Base-by-base conservation (phyloP, 139 green algal species). In the Dunaliella primolecta region DNA sequence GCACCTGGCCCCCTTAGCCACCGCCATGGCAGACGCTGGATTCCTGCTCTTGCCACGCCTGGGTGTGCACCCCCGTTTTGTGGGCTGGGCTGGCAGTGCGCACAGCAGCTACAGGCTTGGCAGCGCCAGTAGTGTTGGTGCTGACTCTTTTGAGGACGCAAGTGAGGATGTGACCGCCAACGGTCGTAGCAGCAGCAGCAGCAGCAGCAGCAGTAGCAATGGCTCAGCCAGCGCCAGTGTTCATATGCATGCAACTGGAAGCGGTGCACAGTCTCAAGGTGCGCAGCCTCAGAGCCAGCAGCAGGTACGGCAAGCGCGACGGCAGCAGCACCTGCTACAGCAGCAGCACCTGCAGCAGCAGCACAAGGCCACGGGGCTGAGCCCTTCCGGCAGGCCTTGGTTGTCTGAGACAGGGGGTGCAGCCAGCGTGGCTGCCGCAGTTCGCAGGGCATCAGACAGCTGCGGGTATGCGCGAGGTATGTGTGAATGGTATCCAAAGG, bases 21-120 rank as follows among this genome's bases (percentile, higher is more conserved):
- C 70, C 3, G 93, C 88, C 76, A 93, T 90, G 1, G 92, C 93
- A 21, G 86, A 80, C 0, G 75, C 86, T 21, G 93, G 95, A 80
- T 94, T 93, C 36, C 71, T 87, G 11, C 89, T 98, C 56, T 83
- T 97, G 71, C 95, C 95, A 0, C 88, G 95, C 29, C 91, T 98
- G 84, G 90, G 94, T 0, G 84, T 95, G 2, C 97, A 98, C 84
- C 93, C 95, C 0, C 1, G 80, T 3, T 95, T 91, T 80, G 79
- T 36, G 32, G 75, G 78, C 36, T 75, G 80, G 38, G 78, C 75
- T 1, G 55, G 82, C 35, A 64, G 46, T 64, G 15, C 46, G 46
- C 46, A 64, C 46, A 64, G 46, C 15, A 64, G 46, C 46, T 15
- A 64, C 46, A 25, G 7, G 7, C 46, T 25, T 31, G 76, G 76